phyloP scores from a whole-genome alignment of 2,329 filamentous ascomycete species.

The Bipolaris sorokiniana region DNA sequence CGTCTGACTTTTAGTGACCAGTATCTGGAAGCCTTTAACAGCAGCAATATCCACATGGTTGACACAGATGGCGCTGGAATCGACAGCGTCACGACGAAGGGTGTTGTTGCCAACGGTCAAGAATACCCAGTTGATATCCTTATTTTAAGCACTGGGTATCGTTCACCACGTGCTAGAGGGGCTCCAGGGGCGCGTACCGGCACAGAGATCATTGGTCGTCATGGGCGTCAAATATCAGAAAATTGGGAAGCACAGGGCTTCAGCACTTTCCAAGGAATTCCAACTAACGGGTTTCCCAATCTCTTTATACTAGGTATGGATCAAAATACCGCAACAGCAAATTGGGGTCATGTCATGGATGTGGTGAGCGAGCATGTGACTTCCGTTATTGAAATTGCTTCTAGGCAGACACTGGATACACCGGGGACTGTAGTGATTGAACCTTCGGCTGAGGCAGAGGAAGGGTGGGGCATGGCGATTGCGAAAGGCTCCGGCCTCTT shows the following conservation, averaged over 20 bases:
- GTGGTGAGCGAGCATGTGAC: slow-evolving; percentile 18
- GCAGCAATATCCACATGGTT: slow-evolving; percentile 63
- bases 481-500: slow-evolving; percentile 15
- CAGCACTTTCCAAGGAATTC: slow-evolving; percentile 52
- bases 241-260: slow-evolving; percentile 54
- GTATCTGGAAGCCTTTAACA: slow-evolving; percentile 66
- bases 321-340: slow-evolving; percentile 10
- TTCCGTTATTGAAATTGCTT: slow-evolving; percentile 5
- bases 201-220: slow-evolving; percentile 51
- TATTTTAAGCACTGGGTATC: slow-evolving; percentile 56
- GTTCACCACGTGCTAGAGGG: slow-evolving; percentile 3
- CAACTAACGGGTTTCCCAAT: slow-evolving; percentile 26
- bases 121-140: slow-evolving; percentile 59
- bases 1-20: slow-evolving; percentile 67
- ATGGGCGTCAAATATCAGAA: slow-evolving; percentile 50
- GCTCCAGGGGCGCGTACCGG: slow-evolving; percentile 20
- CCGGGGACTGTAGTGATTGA: slow-evolving; percentile 9
- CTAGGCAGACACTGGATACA: not conserved
- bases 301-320: slow-evolving; percentile 19
- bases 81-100: slow-evolving; percentile 45
- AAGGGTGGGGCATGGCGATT: slow-evolving; percentile 16
- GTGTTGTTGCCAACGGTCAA: slow-evolving; percentile 56
- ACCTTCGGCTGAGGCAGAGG: slow-evolving; percentile 9
- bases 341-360: slow-evolving; percentile 10
- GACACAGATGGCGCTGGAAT: slow-evolving; percentile 65